A percentile compares a stretch with the other conserved stretches of the same genome.
Evolutionary conservation across 2,329 filamentous ascomycete species (phyloP).

Genomic region (Exophiala bonariae): DNA sequence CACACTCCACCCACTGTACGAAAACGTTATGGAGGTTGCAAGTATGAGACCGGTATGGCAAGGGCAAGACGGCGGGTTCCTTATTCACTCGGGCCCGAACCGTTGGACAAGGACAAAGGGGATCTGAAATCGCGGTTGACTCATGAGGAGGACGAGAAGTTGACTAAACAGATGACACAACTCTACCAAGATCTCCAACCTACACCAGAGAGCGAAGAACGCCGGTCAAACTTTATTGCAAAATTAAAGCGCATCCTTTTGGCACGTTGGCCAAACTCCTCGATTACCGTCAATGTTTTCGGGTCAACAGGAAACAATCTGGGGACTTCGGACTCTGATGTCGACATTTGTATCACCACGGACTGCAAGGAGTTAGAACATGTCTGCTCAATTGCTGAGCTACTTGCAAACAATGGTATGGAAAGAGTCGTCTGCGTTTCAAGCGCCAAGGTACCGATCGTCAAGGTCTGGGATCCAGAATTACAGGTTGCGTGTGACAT

Average conservation of each 20-base stretch:
- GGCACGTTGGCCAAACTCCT: conserved; percentile 84
- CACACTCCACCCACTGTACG: conserved; percentile 68
- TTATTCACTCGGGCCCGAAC: conserved; percentile 83
- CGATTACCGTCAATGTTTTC: conserved; percentile 90
- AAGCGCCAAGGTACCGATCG: conserved; percentile 93
- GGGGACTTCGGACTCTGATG: conserved; percentile 93
- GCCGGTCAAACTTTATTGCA: conserved; percentile 72
- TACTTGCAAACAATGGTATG: conserved; percentile 89
- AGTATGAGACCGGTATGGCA: conserved; percentile 83
- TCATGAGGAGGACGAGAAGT: conserved; percentile 69
- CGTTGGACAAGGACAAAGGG: conserved; percentile 65
- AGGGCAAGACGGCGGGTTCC: conserved; percentile 84
- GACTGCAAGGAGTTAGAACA: conserved; percentile 82
- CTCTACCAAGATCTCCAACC: conserved; percentile 85
- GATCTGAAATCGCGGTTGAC: conserved; percentile 70
- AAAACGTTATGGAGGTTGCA: conserved; percentile 70
- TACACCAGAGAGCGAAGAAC: conserved; percentile 73
- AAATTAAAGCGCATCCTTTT: conserved; percentile 90
- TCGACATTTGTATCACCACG: conserved; percentile 97
- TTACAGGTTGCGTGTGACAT: conserved; percentile 88
- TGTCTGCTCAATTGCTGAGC: conserved; percentile 85
- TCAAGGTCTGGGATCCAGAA: conserved; percentile 98
- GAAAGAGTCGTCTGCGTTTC: conserved; percentile 93
- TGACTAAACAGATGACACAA: conserved; percentile 80
- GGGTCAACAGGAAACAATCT: conserved; percentile 96